Percentiles rank a stretch among this genome's conserved stretches.
phyloP scores from a whole-genome alignment of 495 filamentous ascomycete species.

The Penicillium samsonianum region DNA sequence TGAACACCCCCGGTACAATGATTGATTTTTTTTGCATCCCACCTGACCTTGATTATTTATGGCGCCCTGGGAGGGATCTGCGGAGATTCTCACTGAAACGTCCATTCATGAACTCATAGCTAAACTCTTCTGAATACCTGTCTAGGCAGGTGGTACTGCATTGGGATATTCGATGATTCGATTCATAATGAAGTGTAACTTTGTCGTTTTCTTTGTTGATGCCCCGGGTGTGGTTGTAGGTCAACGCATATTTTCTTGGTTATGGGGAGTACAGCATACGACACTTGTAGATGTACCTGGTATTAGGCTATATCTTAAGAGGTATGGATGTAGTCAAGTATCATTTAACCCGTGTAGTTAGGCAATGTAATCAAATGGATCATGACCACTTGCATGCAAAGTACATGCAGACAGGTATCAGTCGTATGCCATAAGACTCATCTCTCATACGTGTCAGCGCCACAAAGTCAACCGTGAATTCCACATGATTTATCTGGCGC shows the following conservation, averaged over 20 bases:
- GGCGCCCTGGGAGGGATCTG: conserved; percentile 3
- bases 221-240: neutral
- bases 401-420: conserved; percentile 1
- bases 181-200: neutral
- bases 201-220: neutral
- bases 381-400: conserved; percentile 4
- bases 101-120: neutral
- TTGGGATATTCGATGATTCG: neutral
- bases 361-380: neutral
- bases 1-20: neutral
- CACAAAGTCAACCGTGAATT: conserved; percentile 21
- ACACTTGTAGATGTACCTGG: neutral
- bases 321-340: neutral
- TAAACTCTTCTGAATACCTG: neutral
- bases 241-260: neutral
- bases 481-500: conserved; percentile 23
- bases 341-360: neutral
- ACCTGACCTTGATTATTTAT: conserved; percentile 8
- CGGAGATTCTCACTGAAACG: neutral
- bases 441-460: conserved; percentile 34
- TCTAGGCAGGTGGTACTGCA: conserved; percentile 10
- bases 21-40: conserved; percentile 1
- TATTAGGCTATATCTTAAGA: neutral
- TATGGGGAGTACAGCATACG: neutral
- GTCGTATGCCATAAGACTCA: neutral